phyloP scores from a whole-genome alignment of 2,329 filamentous ascomycete genomes.

The Trichoderma koningii region DNA sequence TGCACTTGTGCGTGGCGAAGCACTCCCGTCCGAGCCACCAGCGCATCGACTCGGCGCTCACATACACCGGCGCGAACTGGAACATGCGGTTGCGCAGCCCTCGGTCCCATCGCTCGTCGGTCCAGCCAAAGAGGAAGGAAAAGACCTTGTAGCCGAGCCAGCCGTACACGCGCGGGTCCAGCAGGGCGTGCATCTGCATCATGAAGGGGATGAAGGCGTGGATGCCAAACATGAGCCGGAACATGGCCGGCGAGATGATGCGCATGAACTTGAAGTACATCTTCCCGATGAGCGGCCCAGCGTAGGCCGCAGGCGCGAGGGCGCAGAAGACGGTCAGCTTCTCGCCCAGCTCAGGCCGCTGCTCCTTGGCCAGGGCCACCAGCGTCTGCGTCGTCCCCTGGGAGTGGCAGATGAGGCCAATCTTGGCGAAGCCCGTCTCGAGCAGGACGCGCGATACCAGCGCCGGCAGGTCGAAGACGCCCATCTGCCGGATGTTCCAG shows the following conservation, averaged over 20 bases:
- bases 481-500: constrained; percentile 96
- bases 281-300: constrained; percentile 80
- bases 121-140: constrained; percentile 86
- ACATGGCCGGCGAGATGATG: constrained; percentile 72
- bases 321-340: constrained; percentile 89
- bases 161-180: constrained; percentile 72
- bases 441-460: constrained; percentile 75
- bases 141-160: constrained; percentile 87
- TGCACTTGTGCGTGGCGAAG: constrained; percentile 78
- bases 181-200: constrained; percentile 74
- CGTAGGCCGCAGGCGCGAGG: constrained; percentile 86
- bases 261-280: constrained; percentile 93
- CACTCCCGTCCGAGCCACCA: constrained; percentile 94
- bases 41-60: constrained; percentile 85
- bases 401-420: constrained; percentile 83
- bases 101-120: constrained; percentile 80
- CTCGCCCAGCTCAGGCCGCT: constrained; percentile 79
- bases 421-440: constrained; percentile 80
- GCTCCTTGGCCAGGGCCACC: constrained; percentile 85
- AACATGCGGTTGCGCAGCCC: constrained; percentile 81
- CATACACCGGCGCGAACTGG: constrained; percentile 88
- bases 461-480: constrained; percentile 81
- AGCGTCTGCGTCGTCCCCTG: constrained; percentile 90
- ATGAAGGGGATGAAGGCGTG: constrained; percentile 93
- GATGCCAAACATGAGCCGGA: constrained; percentile 83